Evolutionary conservation across 2,329 filamentous ascomycete genomes (phyloP).

Genomic region (Decorospora gaudefroyi): DNA sequence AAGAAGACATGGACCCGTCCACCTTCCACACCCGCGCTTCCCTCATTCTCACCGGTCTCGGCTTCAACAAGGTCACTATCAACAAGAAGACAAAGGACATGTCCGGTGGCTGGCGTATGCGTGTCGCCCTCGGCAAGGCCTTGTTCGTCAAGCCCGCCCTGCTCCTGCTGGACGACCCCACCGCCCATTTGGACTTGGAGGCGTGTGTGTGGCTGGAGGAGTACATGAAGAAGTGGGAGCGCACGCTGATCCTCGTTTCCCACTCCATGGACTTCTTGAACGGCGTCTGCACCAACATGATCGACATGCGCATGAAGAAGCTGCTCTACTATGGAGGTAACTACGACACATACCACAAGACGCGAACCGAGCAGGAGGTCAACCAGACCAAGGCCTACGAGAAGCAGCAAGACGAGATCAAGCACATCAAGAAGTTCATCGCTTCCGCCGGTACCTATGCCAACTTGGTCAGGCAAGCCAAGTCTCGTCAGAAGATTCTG

Average conservation of each 20-base stretch:
- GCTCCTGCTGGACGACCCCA: slow-evolving; percentile 95
- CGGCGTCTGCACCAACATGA: slow-evolving; percentile 97
- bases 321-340: slow-evolving; percentile 99
- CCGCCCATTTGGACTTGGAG: slow-evolving; percentile 98
- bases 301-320: slow-evolving; percentile 90
- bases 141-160: slow-evolving; percentile 98
- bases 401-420: slow-evolving; percentile 99
- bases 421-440: slow-evolving; percentile 99
- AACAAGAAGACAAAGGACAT: slow-evolving; percentile 99
- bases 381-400: slow-evolving; percentile 99
- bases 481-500: slow-evolving; percentile 98
- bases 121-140: slow-evolving; percentile 94
- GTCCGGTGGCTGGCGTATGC: slow-evolving; percentile 99
- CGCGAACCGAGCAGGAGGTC: slow-evolving; percentile 86
- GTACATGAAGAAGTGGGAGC: slow-evolving; percentile 99
- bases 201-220: slow-evolving; percentile 99
- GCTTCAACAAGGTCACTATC: slow-evolving; percentile 98
- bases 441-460: slow-evolving; percentile 99
- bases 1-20: slow-evolving; percentile 98
- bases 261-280: slow-evolving; percentile 99
- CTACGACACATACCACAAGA: slow-evolving; percentile 97
- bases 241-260: slow-evolving; percentile 92
- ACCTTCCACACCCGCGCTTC: slow-evolving; percentile 96
- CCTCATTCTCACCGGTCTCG: slow-evolving; percentile 95
- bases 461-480: slow-evolving; percentile 98